Conservation (phyloP, 331 rosid species). For the Erythrophleum ivorense region DNA sequence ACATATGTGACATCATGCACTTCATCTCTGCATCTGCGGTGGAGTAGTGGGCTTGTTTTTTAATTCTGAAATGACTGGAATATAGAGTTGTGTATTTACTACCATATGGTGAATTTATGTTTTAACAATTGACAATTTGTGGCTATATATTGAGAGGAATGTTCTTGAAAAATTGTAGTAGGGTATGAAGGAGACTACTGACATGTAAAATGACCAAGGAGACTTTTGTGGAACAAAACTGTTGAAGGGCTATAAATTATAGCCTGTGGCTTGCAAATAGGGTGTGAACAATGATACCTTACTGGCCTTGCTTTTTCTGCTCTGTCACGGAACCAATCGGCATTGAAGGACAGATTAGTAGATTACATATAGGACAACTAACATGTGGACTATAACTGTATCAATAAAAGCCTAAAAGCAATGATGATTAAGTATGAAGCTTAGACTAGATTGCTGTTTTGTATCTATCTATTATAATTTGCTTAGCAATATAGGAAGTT, state of each 20-base stretch:
- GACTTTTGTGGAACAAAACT: conserved; percentile 13
- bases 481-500: neutral
- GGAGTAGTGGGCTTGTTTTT: neutral
- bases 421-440: neutral
- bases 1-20: conserved; percentile 4
- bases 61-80: conserved; percentile 1
- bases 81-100: neutral
- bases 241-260: neutral
- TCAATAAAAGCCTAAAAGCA: conserved; percentile 6
- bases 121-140: conserved; percentile 6
- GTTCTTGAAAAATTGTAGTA: neutral
- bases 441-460: conserved; percentile 18
- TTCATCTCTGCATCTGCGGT: conserved; percentile 22
- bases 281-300: neutral
- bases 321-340: conserved; percentile 18
- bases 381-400: conserved; percentile 12
- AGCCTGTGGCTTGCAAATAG: neutral
- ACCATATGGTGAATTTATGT: neutral
- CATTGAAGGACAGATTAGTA: conserved; percentile 16
- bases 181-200: neutral
- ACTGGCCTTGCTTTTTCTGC: neutral
- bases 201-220: neutral
- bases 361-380: conserved; percentile 26
- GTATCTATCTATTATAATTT: neutral
- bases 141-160: neutral